These are phyloP conservation scores for Populus tremula DNA, from an alignment of 345 rosid genomes.

Conservation along the genomic window DNA sequence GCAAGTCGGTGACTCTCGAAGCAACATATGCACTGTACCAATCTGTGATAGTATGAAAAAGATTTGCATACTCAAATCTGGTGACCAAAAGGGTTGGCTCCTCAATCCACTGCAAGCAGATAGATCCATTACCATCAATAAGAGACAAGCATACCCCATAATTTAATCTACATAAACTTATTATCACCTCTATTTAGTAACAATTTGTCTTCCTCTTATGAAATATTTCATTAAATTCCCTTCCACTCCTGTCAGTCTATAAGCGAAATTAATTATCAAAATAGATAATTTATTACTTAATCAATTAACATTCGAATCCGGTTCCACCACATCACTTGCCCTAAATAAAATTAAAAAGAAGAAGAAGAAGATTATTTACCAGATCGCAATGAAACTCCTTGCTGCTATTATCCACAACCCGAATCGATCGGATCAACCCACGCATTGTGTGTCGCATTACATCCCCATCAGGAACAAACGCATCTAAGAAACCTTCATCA, in stretches of 20 bases:
- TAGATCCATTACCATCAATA: slow-evolving; percentile 8
- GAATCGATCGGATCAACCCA: slow-evolving; percentile 56
- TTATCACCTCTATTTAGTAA: no score
- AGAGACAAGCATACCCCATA: not conserved
- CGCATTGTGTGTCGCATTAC: slow-evolving; percentile 61
- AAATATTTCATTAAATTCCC: slow-evolving; percentile 1
- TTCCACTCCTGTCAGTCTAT: not conserved
- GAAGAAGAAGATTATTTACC: slow-evolving; percentile 40
- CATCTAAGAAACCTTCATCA: slow-evolving; percentile 41
- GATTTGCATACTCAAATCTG: slow-evolving; percentile 84
- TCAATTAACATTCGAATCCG: not conserved
- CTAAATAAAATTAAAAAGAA: not conserved
- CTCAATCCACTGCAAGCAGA: slow-evolving; percentile 74
- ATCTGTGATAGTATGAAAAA: slow-evolving; percentile 89
- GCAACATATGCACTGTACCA: slow-evolving; percentile 91
- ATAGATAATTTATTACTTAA: not conserved
- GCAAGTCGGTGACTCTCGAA: slow-evolving; percentile 81
- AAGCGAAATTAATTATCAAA: no score
- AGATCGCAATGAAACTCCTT: slow-evolving; percentile 56
- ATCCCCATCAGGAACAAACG: slow-evolving; percentile 45
- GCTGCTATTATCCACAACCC: slow-evolving; percentile 31
- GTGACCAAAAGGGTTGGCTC: slow-evolving; percentile 76
- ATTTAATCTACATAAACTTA: no score
- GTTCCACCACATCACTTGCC: not conserved
- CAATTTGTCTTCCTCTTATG: not conserved